Conservation (phyloP, 352 stramenopile species). For the Phytophthora boehmeriae region DNA sequence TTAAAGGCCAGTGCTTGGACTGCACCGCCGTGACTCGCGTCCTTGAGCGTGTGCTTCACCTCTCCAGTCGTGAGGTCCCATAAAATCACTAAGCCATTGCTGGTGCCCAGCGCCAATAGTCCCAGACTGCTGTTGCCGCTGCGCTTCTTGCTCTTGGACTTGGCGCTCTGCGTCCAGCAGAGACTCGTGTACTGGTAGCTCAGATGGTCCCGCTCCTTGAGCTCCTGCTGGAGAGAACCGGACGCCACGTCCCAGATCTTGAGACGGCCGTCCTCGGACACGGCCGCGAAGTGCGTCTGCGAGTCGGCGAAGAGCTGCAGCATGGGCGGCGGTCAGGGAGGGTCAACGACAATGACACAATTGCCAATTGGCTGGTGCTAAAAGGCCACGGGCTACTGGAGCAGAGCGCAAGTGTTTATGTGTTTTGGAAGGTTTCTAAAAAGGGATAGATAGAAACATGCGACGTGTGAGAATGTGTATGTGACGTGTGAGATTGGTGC, state of each 20-base stretch:
- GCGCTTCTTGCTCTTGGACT: slow-evolving; percentile 51
- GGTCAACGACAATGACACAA: slow-evolving; percentile 8
- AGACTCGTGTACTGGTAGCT: slow-evolving; percentile 85
- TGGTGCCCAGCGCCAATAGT: slow-evolving; percentile 75
- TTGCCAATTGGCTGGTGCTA: slow-evolving; percentile 26
- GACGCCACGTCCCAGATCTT: slow-evolving; percentile 83
- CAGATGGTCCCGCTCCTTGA: slow-evolving; percentile 85
- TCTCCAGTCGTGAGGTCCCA: slow-evolving; percentile 79
- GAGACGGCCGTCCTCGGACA: slow-evolving; percentile 83
- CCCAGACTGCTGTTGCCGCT: slow-evolving; percentile 45
- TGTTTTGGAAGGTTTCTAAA: no score
- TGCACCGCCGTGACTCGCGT: slow-evolving; percentile 52
- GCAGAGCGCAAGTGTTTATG: no score
- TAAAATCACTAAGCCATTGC: slow-evolving; percentile 63
- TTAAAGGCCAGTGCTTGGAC: slow-evolving; percentile 80
- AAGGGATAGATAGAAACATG: slow-evolving; percentile 11
- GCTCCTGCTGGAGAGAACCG: slow-evolving; percentile 69
- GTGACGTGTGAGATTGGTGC: background rate
- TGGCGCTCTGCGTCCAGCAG: slow-evolving; percentile 56
- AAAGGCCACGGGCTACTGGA: slow-evolving; percentile 49
- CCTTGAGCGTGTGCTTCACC: slow-evolving; percentile 63
- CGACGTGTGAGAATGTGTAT: slow-evolving; percentile 30
- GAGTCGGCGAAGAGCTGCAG: slow-evolving; percentile 81
- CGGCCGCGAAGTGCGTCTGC: slow-evolving; percentile 78
- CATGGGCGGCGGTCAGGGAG: slow-evolving; percentile 39